Evolutionary conservation across 202 grass and related monocot genomes (phyloP).

Genomic region (Hordeum pubiflorum): DNA sequence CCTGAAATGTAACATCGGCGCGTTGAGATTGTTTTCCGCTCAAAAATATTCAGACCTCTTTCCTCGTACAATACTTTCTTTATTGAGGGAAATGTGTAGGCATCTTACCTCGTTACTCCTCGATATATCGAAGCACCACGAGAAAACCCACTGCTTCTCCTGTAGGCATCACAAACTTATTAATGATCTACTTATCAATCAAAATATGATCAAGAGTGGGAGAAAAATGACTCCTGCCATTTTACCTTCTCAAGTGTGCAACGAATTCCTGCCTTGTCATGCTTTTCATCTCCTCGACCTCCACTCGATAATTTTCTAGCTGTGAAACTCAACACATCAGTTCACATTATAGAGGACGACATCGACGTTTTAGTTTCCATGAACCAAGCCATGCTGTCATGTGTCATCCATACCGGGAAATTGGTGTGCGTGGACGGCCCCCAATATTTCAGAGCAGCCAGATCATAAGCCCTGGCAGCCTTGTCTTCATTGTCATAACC

Average conservation of each 20-base stretch:
- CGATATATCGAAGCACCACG: slow-evolving; percentile 91
- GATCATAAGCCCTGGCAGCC: slow-evolving; percentile 91
- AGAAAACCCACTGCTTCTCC: slow-evolving; percentile 96
- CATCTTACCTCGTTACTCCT: slow-evolving; percentile 78
- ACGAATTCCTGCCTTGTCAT: slow-evolving; percentile 92
- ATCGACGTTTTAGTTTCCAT: neutral
- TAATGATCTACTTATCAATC: neutral
- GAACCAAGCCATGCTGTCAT: neutral
- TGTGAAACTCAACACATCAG: slow-evolving; percentile 33
- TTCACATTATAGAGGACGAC: neutral
- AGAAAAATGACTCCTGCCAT: neutral
- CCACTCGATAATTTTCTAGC: slow-evolving; percentile 69
- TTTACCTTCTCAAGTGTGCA: slow-evolving; percentile 87
- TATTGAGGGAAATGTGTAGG: neutral
- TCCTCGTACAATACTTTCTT: neutral
- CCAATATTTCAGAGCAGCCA: slow-evolving; percentile 93
- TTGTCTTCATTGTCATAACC: slow-evolving; percentile 97
- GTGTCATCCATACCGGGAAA: slow-evolving; percentile 56
- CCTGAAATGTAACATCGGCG: slow-evolving; percentile 31
- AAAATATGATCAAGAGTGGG: neutral
- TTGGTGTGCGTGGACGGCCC: slow-evolving; percentile 70
- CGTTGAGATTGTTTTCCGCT: neutral
- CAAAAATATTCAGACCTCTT: neutral
- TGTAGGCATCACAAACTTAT: slow-evolving; percentile 18
- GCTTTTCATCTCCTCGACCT: slow-evolving; percentile 79